A percentile compares a stretch with the other conserved stretches of the same genome.
Evolutionary conservation across 164 flowering plant species (phyloP).

Genomic region (Aristolochia fimbriata): DNA sequence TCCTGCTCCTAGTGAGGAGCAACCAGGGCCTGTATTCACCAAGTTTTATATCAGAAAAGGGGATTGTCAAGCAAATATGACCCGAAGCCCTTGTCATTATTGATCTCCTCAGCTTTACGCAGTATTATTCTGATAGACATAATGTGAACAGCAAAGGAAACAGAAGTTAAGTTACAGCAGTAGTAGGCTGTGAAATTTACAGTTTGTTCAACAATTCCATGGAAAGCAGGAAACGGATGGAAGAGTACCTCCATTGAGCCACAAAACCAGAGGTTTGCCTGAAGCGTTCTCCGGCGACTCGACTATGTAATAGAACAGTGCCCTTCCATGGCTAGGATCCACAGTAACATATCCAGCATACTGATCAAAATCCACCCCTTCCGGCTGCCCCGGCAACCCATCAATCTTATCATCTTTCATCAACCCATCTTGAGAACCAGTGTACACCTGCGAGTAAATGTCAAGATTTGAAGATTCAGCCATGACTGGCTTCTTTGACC

Average conservation of each 20-base stretch:
- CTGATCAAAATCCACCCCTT: conserved; percentile 42
- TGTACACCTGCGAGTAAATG: conserved; percentile 3
- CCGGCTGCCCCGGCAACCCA: conserved; percentile 42
- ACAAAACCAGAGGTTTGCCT: conserved; percentile 9
- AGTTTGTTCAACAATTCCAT: no score
- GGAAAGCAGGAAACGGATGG: no score
- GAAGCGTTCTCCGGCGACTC: conserved; percentile 11
- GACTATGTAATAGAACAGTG: conserved; percentile 20
- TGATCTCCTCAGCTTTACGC: no score
- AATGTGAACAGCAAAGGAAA: no score
- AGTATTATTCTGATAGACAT: no score
- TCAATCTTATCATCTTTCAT: conserved; percentile 33
- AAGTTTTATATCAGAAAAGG: not conserved
- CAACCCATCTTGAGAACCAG: conserved; percentile 20
- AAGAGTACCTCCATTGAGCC: conserved; percentile 16
- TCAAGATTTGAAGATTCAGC: not conserved
- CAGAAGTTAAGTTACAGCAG: not conserved
- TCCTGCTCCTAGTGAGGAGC: conserved; percentile 35
- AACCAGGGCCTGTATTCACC: conserved; percentile 28
- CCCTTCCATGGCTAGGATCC: conserved; percentile 29
- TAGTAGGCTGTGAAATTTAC: no score
- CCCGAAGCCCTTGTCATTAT: no score
- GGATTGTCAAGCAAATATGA: no score
- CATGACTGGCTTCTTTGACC: not conserved
- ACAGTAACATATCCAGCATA: conserved; percentile 47